phyloP scores from a whole-genome alignment of 139 green algal genomes.

The Nannochloris sp. region DNA sequence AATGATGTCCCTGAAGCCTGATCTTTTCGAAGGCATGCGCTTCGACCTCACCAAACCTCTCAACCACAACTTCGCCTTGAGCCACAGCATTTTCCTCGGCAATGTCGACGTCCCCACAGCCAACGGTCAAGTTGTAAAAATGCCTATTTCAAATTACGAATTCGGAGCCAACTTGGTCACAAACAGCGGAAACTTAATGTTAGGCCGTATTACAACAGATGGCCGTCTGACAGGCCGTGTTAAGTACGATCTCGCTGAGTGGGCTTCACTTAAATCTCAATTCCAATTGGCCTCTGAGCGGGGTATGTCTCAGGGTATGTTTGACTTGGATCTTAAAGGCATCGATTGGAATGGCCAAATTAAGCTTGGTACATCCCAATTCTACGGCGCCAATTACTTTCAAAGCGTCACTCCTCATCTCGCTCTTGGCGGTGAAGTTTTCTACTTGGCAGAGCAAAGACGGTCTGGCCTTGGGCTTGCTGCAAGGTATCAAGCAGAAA shows the following conservation, averaged over 20 bases:
- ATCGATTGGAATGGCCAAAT: conserved; percentile 92
- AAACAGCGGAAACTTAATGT: conserved; percentile 64
- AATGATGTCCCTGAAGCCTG: conserved; percentile 92
- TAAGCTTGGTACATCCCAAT: conserved; percentile 90
- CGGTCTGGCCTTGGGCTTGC: conserved; percentile 60
- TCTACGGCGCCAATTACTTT: conserved; percentile 92
- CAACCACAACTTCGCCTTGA: conserved; percentile 95
- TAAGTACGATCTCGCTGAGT: conserved; percentile 80
- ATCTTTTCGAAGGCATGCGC: conserved; percentile 91
- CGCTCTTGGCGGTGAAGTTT: conserved; percentile 79
- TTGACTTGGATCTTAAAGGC: conserved; percentile 65
- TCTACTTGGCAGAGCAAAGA: conserved; percentile 82
- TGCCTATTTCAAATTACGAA: conserved; percentile 86
- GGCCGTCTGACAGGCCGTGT: conserved; percentile 72
- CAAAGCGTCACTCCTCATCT: conserved; percentile 86
- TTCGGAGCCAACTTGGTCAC: conserved; percentile 97
- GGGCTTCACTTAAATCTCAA: conserved; percentile 72
- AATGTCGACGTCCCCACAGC: conserved; percentile 81
- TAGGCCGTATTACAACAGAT: conserved; percentile 87
- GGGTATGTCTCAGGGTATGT: conserved; percentile 60
- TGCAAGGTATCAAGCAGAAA: conserved; percentile 62
- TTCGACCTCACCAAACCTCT: conserved; percentile 98
- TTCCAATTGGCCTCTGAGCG: conserved; percentile 72
- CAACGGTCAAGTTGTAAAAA: conserved; percentile 69
- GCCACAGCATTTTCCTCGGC: conserved; percentile 92